Conservation (phyloP, 345 rosid genomes). For the Arabidopsis suecica region DNA sequence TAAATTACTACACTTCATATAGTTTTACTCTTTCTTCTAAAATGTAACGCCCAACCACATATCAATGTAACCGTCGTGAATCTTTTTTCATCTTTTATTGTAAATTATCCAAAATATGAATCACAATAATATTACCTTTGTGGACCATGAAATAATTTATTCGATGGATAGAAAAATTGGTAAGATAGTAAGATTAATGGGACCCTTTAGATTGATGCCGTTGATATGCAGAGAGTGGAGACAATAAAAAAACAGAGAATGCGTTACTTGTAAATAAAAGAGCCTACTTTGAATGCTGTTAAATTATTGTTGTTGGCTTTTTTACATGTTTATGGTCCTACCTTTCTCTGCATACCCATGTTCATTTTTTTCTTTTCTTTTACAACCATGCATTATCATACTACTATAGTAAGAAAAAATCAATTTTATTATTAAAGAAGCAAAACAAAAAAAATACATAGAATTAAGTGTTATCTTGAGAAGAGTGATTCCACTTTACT, state of each 20-base stretch:
- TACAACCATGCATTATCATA: slow-evolving; percentile 21
- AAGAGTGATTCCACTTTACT: slow-evolving; percentile 38
- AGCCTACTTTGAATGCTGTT: slow-evolving; percentile 30
- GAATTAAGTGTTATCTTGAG: slow-evolving; percentile 35
- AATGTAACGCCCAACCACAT: slow-evolving; percentile 4
- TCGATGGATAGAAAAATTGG: neutral
- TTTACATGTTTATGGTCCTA: slow-evolving; percentile 43
- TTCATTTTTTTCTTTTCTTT: slow-evolving; percentile 16
- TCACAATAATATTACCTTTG: neutral
- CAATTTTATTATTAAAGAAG: neutral
- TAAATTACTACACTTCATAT: neutral
- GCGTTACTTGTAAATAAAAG: neutral
- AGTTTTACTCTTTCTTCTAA: neutral
- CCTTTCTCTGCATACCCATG: slow-evolving; percentile 25
- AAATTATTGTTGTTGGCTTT: slow-evolving; percentile 39
- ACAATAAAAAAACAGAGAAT: slow-evolving; percentile 31
- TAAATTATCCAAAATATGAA: neutral
- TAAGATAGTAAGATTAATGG: slow-evolving; percentile 8
- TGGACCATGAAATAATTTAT: neutral
- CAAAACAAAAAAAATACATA: neutral
- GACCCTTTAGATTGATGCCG: slow-evolving; percentile 26
- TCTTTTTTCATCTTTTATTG: too few species aligned
- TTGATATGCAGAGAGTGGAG: slow-evolving; percentile 16
- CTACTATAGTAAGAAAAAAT: neutral
- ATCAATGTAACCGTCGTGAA: too few species aligned